Evolutionary conservation across 768 basidiomycete genomes (phyloP).

Genomic region (Kwoniella pini): DNA sequence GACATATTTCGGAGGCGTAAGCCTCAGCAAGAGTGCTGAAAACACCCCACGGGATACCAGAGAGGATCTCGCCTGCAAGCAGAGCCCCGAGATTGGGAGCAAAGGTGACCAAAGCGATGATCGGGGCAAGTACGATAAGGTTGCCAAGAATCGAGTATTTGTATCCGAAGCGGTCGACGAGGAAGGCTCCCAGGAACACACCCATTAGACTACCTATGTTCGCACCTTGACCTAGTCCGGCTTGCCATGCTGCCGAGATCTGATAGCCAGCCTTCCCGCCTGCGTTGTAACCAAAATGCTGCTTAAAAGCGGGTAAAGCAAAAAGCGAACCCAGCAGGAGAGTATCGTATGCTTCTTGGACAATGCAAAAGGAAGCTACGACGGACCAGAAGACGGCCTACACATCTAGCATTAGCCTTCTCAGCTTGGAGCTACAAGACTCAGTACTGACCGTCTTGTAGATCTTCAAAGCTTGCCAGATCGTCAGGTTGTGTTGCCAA

Average conservation of each 20-base stretch:
- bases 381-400: constrained; percentile 35
- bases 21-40: constrained; percentile 45
- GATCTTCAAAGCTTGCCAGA: constrained; percentile 27
- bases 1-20: constrained; percentile 46
- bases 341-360: constrained; percentile 37
- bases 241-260: constrained; percentile 54
- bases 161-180: constrained; percentile 52
- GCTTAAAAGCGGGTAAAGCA: constrained; percentile 20
- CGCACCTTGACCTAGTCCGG: constrained; percentile 49
- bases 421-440: background rate
- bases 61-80: constrained; percentile 35
- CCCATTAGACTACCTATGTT: constrained; percentile 52
- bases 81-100: constrained; percentile 24
- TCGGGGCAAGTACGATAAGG: constrained; percentile 27
- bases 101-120: constrained; percentile 36
- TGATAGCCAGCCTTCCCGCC: constrained; percentile 34
- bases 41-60: constrained; percentile 41
- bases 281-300: constrained; percentile 20
- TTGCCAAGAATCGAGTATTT: constrained; percentile 46
- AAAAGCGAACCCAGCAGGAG: constrained; percentile 29
- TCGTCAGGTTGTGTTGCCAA: constrained; percentile 22
- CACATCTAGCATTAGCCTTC: background rate
- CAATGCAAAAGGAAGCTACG: constrained; percentile 25
- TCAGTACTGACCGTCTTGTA: constrained; percentile 19
- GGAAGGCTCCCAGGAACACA: constrained; percentile 50